phyloP scores from a whole-genome alignment of 2,329 filamentous ascomycete genomes.

The Aspergillus sp. region DNA sequence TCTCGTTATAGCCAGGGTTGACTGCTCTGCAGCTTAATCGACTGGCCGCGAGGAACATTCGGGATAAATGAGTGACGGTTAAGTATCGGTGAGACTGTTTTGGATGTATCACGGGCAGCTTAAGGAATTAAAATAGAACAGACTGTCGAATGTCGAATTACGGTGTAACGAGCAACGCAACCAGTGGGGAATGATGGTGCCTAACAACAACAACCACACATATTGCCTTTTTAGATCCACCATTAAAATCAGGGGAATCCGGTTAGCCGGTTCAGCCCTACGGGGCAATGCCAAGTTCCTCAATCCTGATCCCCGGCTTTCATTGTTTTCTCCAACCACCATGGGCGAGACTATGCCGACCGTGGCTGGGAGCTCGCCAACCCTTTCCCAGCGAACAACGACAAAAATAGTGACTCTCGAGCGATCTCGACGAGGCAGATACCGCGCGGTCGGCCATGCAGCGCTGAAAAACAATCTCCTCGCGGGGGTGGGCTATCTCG shows the following conservation, averaged over 20 bases:
- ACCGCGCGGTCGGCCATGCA: background rate
- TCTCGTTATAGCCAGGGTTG: too few relatives aligned
- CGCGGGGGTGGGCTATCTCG: conserved; percentile 50
- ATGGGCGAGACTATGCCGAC: background rate
- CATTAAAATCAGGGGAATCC: background rate
- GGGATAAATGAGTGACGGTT: too few relatives aligned
- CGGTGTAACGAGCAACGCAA: too few relatives aligned
- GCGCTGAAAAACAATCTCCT: conserved; percentile 35
- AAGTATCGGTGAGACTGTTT: too few relatives aligned
- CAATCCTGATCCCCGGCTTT: background rate
- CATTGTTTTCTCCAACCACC: background rate
- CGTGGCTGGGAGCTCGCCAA: background rate
- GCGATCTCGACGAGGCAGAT: background rate
- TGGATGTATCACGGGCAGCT: too few relatives aligned
- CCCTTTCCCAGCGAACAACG: background rate
- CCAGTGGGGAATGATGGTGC: background rate
- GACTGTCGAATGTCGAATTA: too few relatives aligned
- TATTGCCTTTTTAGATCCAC: background rate
- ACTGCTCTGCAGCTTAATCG: too few relatives aligned
- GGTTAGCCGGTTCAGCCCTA: conserved; percentile 19
- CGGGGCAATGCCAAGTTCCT: conserved; percentile 11
- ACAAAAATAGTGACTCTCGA: background rate
- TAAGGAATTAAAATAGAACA: too few relatives aligned
- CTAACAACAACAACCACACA: background rate
- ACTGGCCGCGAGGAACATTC: too few relatives aligned